A percentile compares a stretch with the other conserved stretches of the same genome.
Conservation (phyloP, 192 early-diverging fungal genomes). For the Diversispora epigaea region DNA sequence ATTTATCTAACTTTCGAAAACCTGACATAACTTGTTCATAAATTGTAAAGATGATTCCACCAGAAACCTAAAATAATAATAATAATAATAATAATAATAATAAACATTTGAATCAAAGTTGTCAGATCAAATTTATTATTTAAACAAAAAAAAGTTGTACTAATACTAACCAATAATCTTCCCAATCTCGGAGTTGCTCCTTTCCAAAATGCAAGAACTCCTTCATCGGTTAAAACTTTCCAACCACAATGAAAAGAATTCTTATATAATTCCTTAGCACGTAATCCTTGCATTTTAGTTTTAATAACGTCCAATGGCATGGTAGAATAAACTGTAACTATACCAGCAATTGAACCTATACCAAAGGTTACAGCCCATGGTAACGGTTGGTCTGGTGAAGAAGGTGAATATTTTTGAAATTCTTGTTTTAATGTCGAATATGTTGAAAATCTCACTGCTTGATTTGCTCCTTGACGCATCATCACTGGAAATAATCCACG, state of each 20-base stretch:
- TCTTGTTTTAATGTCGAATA: constrained; percentile 74
- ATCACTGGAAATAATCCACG: constrained; percentile 89
- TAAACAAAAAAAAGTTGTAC: not conserved
- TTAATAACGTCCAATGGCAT: constrained; percentile 99
- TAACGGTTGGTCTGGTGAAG: constrained; percentile 40
- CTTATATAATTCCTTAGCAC: constrained; percentile 66
- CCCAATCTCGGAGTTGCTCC: constrained; percentile 90
- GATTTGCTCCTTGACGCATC: constrained; percentile 93
- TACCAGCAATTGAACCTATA: constrained; percentile 84
- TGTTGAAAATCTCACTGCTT: constrained; percentile 85
- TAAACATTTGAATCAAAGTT: not conserved
- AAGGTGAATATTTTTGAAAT: constrained; percentile 37
- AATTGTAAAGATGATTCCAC: constrained; percentile 82
- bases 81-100: constrained; percentile 8
- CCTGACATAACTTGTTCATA: constrained; percentile 67
- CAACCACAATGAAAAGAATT: constrained; percentile 72
- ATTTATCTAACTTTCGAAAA: constrained; percentile 26
- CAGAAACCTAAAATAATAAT: constrained; percentile 67
- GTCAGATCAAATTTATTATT: constrained; percentile 1
- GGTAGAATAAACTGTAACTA: constrained; percentile 91
- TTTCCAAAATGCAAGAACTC: constrained; percentile 87
- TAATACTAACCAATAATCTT: constrained; percentile 71
- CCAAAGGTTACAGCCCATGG: constrained; percentile 62
- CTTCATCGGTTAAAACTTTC: constrained; percentile 73
- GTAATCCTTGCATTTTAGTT: constrained; percentile 90